Base-by-base conservation (phyloP, 257 asterid genomes). In the Thymus quinquecostatus region DNA sequence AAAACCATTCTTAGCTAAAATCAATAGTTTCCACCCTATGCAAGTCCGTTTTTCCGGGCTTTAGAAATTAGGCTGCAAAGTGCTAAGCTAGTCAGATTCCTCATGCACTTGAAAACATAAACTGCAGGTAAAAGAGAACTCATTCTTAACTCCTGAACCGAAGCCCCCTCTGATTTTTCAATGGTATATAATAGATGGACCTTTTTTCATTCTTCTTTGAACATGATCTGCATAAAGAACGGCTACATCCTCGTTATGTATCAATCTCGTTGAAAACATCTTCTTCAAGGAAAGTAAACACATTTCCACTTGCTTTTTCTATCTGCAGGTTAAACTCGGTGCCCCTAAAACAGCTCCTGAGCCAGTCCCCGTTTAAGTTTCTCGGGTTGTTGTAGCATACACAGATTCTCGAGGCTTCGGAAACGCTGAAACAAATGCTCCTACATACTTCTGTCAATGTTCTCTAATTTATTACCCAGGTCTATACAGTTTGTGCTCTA, bases 311-410 rank as follows among this genome's bases (percentile, higher is more conserved):
- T 45, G 68, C 68, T 21, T 32, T 76, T 70, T 66, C 61, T 64
- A 40, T 44, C 64, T 79, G 82, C 89, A 91, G 97, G 97, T 91
- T 83, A 85, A 82, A 76, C 75, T 81, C 80, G 67, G 83, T 59
- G 50, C 81, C 78, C 82, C 96, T 82, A 86, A 70, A 73, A 75
- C 84, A 30, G 86, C 78, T 74, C 82, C 84, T 78, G 82, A 83
- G 82, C 90, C 95, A 79, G 84, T 92, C 83, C 80, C 87, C 5
- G 90, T 71, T 68, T 87, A 92, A 76, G 62, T 71, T 76, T 64
- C 77, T 64, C 4, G 40, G 71, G 62, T 65, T 12, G 67, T 51
- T 8, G 11, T 63, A 75, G 75, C 51, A 48, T 70, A 60, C 61
- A 43, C 27, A 32, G 21, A 61, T 66, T 71, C 70, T 53, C 36